These are phyloP conservation scores for Polygonum aviculare DNA, from an alignment of 148 eudicot species.

Conservation along the genomic window DNA sequence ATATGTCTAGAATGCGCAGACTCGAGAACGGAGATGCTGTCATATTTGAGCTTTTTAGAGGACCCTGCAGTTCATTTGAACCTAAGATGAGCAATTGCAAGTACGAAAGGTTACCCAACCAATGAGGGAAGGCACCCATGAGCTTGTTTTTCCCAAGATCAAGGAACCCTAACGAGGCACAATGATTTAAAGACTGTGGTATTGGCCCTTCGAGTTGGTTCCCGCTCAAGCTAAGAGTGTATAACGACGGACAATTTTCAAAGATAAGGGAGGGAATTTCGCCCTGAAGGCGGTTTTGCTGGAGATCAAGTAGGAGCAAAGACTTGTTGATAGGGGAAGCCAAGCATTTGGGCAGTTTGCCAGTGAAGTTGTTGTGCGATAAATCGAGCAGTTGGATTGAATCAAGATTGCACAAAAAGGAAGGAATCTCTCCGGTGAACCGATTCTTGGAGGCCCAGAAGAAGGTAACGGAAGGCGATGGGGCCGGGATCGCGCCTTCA, in stretches of 20 bases:
- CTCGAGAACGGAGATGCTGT: neutral
- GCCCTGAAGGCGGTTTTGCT: conserved; percentile 7
- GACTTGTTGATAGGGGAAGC: neutral
- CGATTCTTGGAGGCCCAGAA: conserved; percentile 16
- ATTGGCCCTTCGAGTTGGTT: conserved; percentile 8
- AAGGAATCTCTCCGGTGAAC: conserved; percentile 13
- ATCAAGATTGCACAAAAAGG: neutral
- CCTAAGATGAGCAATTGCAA: neutral
- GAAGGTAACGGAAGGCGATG: conserved; percentile 8
- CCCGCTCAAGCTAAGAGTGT: neutral
- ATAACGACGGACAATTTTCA: neutral
- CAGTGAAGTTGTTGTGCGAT: conserved; percentile 17
- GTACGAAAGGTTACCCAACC: neutral
- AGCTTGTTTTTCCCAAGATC: conserved; percentile 13
- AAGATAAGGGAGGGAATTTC: neutral
- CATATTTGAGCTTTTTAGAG: neutral
- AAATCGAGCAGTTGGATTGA: neutral
- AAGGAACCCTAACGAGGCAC: neutral
- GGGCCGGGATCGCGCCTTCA: conserved; percentile 22
- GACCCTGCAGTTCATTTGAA: conserved; percentile 9
- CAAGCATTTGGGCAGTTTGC: conserved; percentile 16
- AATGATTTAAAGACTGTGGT: conserved; percentile 5
- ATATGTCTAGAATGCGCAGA: conserved; percentile 12
- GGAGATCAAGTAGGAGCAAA: neutral
- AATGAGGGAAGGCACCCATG: conserved; percentile 10